Percentiles rank a stretch among this genome's conserved stretches.
Evolutionary conservation across 345 rosid genomes (phyloP).

Genomic region (Populus alba): DNA sequence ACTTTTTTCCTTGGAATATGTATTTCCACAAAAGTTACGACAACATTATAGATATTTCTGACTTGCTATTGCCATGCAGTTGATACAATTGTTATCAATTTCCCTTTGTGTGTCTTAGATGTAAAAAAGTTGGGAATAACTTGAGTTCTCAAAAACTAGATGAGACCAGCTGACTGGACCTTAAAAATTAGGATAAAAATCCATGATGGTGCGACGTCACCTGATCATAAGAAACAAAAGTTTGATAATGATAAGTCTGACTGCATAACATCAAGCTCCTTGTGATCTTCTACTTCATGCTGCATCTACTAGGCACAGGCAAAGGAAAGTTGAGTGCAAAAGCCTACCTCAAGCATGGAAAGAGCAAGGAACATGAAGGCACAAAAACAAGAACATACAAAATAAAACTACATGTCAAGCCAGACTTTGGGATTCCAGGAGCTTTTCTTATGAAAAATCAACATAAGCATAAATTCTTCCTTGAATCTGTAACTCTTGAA

Average conservation of each 20-base stretch:
- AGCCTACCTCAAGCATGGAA: constrained; percentile 36
- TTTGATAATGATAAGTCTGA: no score
- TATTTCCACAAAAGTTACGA: neutral
- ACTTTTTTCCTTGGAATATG: neutral
- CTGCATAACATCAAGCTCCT: neutral
- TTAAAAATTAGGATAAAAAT: no score
- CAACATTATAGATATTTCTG: neutral
- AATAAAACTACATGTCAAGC: constrained; percentile 33
- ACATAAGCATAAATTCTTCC: constrained; percentile 51
- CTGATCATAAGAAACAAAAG: no score
- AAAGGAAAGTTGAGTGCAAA: constrained; percentile 45
- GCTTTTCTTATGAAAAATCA: constrained; percentile 43
- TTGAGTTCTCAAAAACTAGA: no score
- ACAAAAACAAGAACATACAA: constrained; percentile 27
- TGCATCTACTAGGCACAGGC: constrained; percentile 29
- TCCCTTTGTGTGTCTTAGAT: neutral
- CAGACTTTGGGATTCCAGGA: constrained; percentile 49
- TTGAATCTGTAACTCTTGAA: constrained; percentile 38
- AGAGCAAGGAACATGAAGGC: constrained; percentile 31
- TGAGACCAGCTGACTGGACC: no score
- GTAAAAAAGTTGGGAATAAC: neutral
- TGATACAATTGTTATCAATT: neutral
- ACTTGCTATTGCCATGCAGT: neutral
- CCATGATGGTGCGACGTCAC: no score
- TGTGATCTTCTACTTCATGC: constrained; percentile 2